Evolutionary conservation across 2,329 filamentous ascomycete species (phyloP), one percentile per base, ranked within the genome.

Genomic region (Hypoxylon sp.): DNA sequence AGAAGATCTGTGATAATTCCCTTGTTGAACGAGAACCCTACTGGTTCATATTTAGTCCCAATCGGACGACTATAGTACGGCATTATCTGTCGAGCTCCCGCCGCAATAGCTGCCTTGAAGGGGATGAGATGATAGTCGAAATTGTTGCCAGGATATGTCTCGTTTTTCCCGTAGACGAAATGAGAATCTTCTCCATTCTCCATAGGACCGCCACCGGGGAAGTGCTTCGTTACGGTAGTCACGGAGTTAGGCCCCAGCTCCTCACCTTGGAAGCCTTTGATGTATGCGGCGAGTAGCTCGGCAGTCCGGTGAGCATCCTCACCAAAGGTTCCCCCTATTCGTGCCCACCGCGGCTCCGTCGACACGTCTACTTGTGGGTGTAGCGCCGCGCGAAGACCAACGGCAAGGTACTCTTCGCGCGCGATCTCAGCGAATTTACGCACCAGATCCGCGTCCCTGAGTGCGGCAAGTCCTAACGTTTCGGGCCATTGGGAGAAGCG

Each of bases 401-500:
- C 73, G 1, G 80, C 78, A 1, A 78, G 57, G 36, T 82, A 82
- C 68, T 87, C 85, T 68, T 85, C 79, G 4, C 84, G 79, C 0
- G 81, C 84, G 19, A 85, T 78, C 34, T 86, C 81, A 6, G 82
- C 84, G 56, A 87, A 87, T 14, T 75, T 77, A 51, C 80, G 73
- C 1, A 84, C 82, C 0, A 85, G 72, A 0, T 79, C 76, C 0
- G 82, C 74, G 14, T 82, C 80, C 2, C 84, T 78, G 0, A 86
- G 69, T 0, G 85, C 85, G 5, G 83, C 85, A 7, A 87, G 74
- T 0, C 85, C 85, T 6, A 86, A 71, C 0, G 80, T 81, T 62
- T 86, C 83, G 0, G 85, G 85, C 84, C 85, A 87, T 59, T 84
- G 80, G 0, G 82, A 84, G 66, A 87, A 82, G 0, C 75, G 76